Base-by-base conservation (phyloP, 2,329 filamentous ascomycete species). In the Aspergillus melleus region DNA sequence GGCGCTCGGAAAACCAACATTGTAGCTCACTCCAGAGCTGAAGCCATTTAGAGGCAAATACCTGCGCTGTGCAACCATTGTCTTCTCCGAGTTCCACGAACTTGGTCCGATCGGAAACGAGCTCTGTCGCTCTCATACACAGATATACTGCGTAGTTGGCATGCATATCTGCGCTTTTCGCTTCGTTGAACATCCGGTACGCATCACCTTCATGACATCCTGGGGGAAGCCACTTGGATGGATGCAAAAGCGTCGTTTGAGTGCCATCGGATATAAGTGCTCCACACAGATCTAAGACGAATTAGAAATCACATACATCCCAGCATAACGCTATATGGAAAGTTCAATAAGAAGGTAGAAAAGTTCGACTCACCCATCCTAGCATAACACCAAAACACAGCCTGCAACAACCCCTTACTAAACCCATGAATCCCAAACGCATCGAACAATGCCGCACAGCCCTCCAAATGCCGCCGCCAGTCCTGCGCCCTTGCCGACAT, bases 111-210 rank as follows among this genome's bases (percentile, higher is more conserved):
- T 80, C 76, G 9, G 80, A 77, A 12, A 84, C 73, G 3, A 86
- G 77, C 63, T 84, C 79, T 59, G 80, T 83, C 2, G 80, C 79
- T 58, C 78, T 79, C 4, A 84, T 80, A 54, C 79, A 82, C 1
- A 88, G 76, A 62, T 83, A 87, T 2, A 87, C 84, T 8, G 84
- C 79, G 63, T 84, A 84, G 64, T 87, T 87, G 32, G 85, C 85
- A 61, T 85, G 80, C 78, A 83, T 84, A 63, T 87, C 85, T 5
- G 81, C 76, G 46, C 73, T 72, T 4, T 70, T 65, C 4, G 68
- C 65, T 16, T 75, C 70, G 51, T 70, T 68, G 64, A 81, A 76
- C 57, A 81, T 64, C 49, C 69, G 64, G 16, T 71, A 68, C 4
- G 77, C 76, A 19, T 76, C 73, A 6, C 72, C 67, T 19, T 76